Percentiles rank a stretch among this genome's conserved stretches.
phyloP scores from a whole-genome alignment of 768 basidiomycete species.

The Vararia minispora region DNA sequence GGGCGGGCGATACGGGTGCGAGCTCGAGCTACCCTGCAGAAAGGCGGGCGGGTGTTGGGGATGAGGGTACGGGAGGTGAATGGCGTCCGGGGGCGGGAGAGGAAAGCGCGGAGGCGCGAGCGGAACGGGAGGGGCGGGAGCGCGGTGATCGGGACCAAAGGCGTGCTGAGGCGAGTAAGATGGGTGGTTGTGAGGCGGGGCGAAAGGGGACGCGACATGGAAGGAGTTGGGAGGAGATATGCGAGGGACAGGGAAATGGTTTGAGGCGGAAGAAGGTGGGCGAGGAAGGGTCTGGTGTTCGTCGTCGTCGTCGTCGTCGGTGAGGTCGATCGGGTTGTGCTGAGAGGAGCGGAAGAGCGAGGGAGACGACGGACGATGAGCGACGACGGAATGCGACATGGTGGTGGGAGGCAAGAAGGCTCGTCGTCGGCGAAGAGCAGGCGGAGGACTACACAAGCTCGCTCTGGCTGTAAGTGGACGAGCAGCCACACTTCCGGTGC shows the following conservation, averaged over 20 bases:
- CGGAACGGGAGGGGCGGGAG: no score
- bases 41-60: not conserved
- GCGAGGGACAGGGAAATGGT: not conserved
- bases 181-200: not conserved
- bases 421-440: no score
- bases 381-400: constrained; percentile 4
- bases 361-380: not conserved
- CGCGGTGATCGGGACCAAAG: no score
- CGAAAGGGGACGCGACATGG: not conserved
- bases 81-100: no score
- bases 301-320: constrained; percentile 54
- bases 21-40: not conserved
- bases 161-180: not conserved
- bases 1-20: constrained; percentile 32
- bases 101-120: no score
- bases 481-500: no score
- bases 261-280: constrained; percentile 1
- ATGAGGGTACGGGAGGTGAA: no score
- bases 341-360: constrained; percentile 20
- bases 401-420: not conserved
- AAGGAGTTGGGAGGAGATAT: not conserved
- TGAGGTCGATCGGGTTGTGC: constrained; percentile 58
- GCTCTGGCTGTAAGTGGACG: no score
- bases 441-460: no score
- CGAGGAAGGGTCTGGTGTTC: constrained; percentile 18